These are phyloP conservation scores for Penicillium cinerascens DNA, from an alignment of 495 filamentous ascomycete species.

Conservation along the genomic window DNA sequence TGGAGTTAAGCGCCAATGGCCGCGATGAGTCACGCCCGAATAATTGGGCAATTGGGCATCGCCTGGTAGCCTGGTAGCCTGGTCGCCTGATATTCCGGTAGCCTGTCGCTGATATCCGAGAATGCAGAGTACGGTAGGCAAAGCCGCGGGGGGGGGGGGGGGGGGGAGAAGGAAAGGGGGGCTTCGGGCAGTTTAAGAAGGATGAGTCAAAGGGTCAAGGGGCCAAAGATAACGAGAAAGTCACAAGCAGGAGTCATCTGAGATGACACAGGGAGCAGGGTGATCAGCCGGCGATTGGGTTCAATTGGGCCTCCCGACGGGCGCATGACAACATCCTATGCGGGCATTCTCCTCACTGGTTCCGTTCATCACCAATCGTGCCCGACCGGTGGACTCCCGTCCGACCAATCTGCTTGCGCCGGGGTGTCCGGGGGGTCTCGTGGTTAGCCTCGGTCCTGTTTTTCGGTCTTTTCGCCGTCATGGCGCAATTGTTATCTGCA, in stretches of 20 bases:
- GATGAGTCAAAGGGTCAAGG: slow-evolving; percentile 12
- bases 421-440: not conserved
- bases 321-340: not conserved
- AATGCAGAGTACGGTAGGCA: too few relatives aligned
- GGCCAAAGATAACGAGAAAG: not conserved
- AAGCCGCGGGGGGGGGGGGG: not conserved
- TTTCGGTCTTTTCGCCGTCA: not conserved
- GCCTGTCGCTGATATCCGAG: not conserved
- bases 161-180: not conserved
- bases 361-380: not conserved
- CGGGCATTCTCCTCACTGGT: not conserved
- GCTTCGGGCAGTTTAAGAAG: not conserved
- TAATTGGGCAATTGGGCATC: not conserved
- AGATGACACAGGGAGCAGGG: not conserved
- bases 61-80: not conserved
- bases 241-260: not conserved
- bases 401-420: not conserved
- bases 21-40: slow-evolving; percentile 8
- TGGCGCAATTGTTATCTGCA: too few relatives aligned
- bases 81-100: not conserved
- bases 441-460: not conserved
- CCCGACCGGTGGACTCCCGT: not conserved
- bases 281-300: not conserved
- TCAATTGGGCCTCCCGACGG: not conserved
- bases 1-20: slow-evolving; percentile 17